Conservation (phyloP, 345 rosid species). For the Rhodamnia argentea region DNA sequence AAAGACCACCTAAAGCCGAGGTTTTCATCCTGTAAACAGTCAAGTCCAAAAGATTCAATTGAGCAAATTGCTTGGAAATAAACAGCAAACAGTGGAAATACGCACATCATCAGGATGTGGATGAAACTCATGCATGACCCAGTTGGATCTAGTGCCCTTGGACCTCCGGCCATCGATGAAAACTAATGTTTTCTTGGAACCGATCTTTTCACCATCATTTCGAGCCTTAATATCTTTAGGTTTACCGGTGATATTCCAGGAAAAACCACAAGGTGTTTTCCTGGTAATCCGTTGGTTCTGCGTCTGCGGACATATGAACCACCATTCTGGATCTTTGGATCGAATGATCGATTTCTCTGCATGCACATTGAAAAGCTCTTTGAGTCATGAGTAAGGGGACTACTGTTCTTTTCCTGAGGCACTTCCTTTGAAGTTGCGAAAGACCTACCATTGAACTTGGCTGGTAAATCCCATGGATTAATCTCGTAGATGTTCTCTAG, state of each 20-base stretch:
- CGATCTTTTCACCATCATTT: background rate
- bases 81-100: background rate
- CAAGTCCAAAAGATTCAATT: too few relatives aligned
- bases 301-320: background rate
- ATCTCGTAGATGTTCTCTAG: background rate
- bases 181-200: background rate
- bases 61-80: background rate
- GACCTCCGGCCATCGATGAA: background rate
- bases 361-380: background rate
- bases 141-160: background rate
- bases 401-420: background rate
- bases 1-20: background rate
- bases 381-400: background rate
- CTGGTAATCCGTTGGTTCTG: background rate
- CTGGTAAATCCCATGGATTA: background rate
- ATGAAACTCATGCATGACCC: conserved; percentile 2
- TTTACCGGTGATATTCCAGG: background rate
- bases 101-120: background rate
- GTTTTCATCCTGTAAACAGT: background rate
- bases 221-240: background rate
- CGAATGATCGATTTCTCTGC: background rate
- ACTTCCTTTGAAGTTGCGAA: background rate
- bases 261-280: background rate
- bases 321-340: background rate
- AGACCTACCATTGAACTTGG: background rate